phyloP scores from a whole-genome alignment of 2,329 filamentous ascomycete species.

The Diaporthe citri region DNA sequence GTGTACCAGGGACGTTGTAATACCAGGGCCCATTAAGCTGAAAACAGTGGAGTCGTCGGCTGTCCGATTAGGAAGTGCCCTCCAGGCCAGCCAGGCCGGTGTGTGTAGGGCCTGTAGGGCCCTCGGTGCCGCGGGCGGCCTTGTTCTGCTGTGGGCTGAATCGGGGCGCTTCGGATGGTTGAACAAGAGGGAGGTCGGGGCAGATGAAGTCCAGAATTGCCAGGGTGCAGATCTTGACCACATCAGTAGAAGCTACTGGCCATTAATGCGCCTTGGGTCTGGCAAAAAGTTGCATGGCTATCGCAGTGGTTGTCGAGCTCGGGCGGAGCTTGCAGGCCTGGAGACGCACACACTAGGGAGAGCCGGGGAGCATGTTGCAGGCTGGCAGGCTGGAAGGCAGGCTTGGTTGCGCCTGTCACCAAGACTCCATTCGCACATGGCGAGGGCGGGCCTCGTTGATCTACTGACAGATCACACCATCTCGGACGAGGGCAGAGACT shows the following conservation, averaged over 20 bases:
- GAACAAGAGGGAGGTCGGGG: slow-evolving; percentile 14
- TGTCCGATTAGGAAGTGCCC: slow-evolving; percentile 4
- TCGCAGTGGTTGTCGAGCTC: slow-evolving; percentile 8
- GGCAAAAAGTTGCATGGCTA: background rate
- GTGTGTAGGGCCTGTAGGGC: background rate
- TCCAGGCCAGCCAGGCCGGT: slow-evolving; percentile 7
- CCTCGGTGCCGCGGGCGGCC: background rate
- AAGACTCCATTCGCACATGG: slow-evolving; percentile 24
- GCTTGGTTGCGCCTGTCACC: background rate
- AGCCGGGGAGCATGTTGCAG: background rate
- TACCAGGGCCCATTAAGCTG: slow-evolving; percentile 31
- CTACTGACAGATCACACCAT: slow-evolving; percentile 31
- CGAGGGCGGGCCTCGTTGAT: slow-evolving; percentile 17
- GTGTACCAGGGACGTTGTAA: slow-evolving; percentile 21
- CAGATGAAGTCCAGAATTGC: slow-evolving; percentile 18
- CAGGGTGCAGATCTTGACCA: slow-evolving; percentile 28
- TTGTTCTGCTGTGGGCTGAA: slow-evolving; percentile 4
- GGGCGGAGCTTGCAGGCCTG: slow-evolving; percentile 2
- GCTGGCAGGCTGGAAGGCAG: background rate
- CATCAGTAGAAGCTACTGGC: slow-evolving; percentile 17
- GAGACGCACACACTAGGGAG: background rate
- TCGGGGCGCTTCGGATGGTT: background rate
- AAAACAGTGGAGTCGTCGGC: slow-evolving; percentile 8
- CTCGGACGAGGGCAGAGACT: slow-evolving; percentile 3
- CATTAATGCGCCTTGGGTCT: slow-evolving; percentile 19